Conservation (phyloP, 768 basidiomycete genomes). For the Collybia sp. region DNA sequence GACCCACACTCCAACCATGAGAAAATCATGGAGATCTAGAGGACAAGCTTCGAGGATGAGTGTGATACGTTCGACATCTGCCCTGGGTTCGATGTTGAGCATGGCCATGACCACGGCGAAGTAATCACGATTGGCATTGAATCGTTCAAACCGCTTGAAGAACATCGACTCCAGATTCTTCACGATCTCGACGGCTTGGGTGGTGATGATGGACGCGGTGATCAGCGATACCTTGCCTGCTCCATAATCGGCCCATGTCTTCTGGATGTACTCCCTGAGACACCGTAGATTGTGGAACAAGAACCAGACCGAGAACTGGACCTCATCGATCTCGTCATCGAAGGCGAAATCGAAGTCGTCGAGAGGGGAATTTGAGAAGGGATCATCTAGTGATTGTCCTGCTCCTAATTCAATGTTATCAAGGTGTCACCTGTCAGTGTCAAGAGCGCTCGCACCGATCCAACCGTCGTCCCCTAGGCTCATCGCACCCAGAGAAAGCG, state of each 20-base stretch:
- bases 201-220: constrained; percentile 8
- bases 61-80: background rate
- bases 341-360: constrained; percentile 4
- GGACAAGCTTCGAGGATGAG: background rate
- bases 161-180: constrained; percentile 9
- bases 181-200: constrained; percentile 6
- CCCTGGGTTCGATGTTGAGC: background rate
- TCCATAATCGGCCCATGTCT: constrained; percentile 4
- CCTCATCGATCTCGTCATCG: constrained; percentile 5
- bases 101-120: background rate
- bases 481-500: too few species aligned
- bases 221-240: constrained; percentile 2
- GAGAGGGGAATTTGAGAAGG: constrained; percentile 2
- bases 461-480: too few species aligned
- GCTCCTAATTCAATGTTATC: background rate
- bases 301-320: constrained; percentile 5
- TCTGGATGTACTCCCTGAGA: constrained; percentile 3
- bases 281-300: constrained; percentile 5
- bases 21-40: background rate
- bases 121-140: background rate
- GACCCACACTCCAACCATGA: background rate
- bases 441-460: background rate
- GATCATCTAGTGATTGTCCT: background rate
- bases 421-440: constrained; percentile 2
- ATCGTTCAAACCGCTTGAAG: background rate